Evolutionary conservation across 1,139 yeast genomes (phyloP), one percentile per base, ranked within the genome.

Genomic region (Yamadazyma aaseri): DNA sequence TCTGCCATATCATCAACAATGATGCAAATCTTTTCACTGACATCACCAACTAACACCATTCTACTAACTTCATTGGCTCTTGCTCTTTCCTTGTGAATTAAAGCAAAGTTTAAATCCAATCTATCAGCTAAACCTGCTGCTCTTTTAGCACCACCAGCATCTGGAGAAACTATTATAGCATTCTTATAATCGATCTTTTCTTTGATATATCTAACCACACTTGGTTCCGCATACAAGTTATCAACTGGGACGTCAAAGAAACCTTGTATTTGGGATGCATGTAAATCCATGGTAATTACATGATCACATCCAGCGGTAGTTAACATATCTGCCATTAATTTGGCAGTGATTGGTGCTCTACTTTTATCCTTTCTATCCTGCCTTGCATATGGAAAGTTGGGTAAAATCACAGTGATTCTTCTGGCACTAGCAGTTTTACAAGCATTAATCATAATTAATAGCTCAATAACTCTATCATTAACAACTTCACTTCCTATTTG

Each of bases 71-170:
- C 89, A 51, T 81, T 82, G 25, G 92, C 89, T 56, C 80, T 76
- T 31, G 85, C 86, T 59, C 92, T 69, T 60, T 84, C 94, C 54
- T 84, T 84, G 57, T 84, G 94, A 46, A 84, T 84, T 58, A 84
- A 71, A 2, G 92, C 92, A 62, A 84, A 84, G 49, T 79, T 81
- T 44, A 83, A 68, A 49, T 83, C 92, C 46, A 84, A 65, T 50
- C 81, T 78, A 50, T 83, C 94, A 3, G 92, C 92, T 38, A 83
- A 65, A 6, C 85, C 79, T 5, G 92, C 90, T 25, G 83, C 92
- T 54, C 94, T 71, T 56, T 84, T 84, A 17, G 92, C 92, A 39
- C 92, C 92, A 51, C 94, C 94, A 2, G 92, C 94, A 60, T 84
- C 92, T 2, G 92, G 92, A 1, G 90, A 82, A 8, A 83, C 86